phyloP scores from a whole-genome alignment of 2,329 filamentous ascomycete species.

The Penicillium nordicum region DNA sequence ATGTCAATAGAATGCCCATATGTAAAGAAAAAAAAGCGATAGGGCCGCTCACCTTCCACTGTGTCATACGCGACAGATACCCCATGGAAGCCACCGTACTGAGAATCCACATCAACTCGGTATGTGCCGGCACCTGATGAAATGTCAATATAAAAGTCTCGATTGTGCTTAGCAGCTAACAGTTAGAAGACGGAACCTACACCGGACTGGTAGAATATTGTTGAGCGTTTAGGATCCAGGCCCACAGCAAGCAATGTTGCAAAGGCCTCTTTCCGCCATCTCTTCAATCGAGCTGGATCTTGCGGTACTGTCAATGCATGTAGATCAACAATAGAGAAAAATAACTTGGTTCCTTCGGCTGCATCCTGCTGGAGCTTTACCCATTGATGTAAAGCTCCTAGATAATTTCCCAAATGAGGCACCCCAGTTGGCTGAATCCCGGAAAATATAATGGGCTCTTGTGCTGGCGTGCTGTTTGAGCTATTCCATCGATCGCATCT shows the following conservation, averaged over 20 bases:
- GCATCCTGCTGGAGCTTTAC: constrained; percentile 69
- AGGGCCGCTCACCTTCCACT: constrained; percentile 74
- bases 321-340: constrained; percentile 88
- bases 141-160: neutral
- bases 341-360: constrained; percentile 56
- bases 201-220: constrained; percentile 77
- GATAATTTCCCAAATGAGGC: constrained; percentile 92
- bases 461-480: constrained; percentile 10
- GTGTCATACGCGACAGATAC: constrained; percentile 96
- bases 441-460: constrained; percentile 69
- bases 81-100: constrained; percentile 89
- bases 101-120: constrained; percentile 95
- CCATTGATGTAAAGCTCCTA: constrained; percentile 87
- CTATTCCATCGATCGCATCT: constrained; percentile 15
- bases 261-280: constrained; percentile 69
- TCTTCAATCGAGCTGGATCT: constrained; percentile 57
- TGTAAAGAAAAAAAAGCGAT: neutral
- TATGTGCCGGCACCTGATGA: constrained; percentile 66
- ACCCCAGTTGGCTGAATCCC: constrained; percentile 95
- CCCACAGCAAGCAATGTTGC: constrained; percentile 81
- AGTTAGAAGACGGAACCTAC: constrained; percentile 46
- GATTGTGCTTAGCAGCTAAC: neutral
- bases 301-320: constrained; percentile 86
- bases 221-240: constrained; percentile 70
- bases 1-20: constrained; percentile 9